phyloP scores from a whole-genome alignment of 768 basidiomycete species.

The Tulasnella sp. region DNA sequence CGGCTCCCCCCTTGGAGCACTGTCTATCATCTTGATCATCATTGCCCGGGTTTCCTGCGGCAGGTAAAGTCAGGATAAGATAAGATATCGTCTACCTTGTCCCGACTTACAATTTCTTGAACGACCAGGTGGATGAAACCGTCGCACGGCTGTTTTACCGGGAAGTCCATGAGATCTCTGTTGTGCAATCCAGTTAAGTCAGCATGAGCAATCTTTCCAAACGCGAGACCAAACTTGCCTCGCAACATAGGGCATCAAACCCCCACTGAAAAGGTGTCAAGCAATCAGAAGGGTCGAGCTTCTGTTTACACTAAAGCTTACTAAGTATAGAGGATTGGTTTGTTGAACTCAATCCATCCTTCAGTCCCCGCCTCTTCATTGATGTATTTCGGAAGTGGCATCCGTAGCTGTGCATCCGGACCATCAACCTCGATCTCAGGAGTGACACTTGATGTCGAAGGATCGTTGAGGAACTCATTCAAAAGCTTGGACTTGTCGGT shows the following conservation, averaged over 20 bases:
- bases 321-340: slow-evolving; percentile 57
- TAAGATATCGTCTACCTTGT: not conserved
- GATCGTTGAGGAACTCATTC: slow-evolving; percentile 11
- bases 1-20: slow-evolving; percentile 46
- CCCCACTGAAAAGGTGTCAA: slow-evolving; percentile 32
- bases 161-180: slow-evolving; percentile 74
- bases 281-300: not conserved
- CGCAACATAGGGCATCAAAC: slow-evolving; percentile 66
- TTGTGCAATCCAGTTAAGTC: not conserved
- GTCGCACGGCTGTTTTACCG: slow-evolving; percentile 67
- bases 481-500: slow-evolving; percentile 46
- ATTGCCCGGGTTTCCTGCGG: slow-evolving; percentile 38
- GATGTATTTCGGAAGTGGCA: slow-evolving; percentile 36
- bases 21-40: slow-evolving; percentile 43
- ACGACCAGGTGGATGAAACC: slow-evolving; percentile 62
- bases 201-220: slow-evolving; percentile 8
- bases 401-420: slow-evolving; percentile 16
- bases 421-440: not conserved
- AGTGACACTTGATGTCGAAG: not conserved
- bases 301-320: slow-evolving; percentile 8
- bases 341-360: slow-evolving; percentile 60
- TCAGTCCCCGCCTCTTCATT: slow-evolving; percentile 26
- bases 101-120: slow-evolving; percentile 45
- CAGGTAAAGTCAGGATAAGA: not conserved
- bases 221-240: slow-evolving; percentile 30